Conservation (phyloP, 225 moss, liverwort and hornwort genomes). For the Bryoerythrophyllum caledonicum region DNA sequence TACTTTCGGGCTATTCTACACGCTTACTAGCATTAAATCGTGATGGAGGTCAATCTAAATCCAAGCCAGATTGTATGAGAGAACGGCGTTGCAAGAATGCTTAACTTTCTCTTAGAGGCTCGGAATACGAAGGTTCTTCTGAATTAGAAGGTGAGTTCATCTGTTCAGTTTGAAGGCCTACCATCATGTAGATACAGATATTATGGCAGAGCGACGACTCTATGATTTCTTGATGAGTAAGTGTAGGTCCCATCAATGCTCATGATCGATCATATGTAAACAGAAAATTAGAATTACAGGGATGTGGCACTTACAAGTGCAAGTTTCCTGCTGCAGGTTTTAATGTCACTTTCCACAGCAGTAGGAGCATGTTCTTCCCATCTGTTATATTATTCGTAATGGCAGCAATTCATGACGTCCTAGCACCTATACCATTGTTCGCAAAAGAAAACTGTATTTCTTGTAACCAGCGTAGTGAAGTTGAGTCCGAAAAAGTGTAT, state of each 20-base stretch:
- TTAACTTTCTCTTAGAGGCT: not conserved
- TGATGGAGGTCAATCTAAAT: slow-evolving; percentile 11
- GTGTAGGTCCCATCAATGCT: not conserved
- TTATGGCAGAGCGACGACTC: not conserved
- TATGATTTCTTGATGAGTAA: slow-evolving; percentile 5
- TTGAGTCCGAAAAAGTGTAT: not conserved
- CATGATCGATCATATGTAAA: not conserved
- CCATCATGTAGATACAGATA: slow-evolving; percentile 13
- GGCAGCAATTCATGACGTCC: not conserved
- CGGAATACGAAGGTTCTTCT: slow-evolving; percentile 12
- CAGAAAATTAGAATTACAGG: not conserved
- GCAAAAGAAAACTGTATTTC: not conserved
- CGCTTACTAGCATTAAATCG: slow-evolving; percentile 5
- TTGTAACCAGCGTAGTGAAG: not conserved
- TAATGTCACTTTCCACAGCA: not conserved
- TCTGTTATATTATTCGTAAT: not conserved
- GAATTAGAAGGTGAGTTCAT: slow-evolving; percentile 26
- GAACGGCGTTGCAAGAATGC: not conserved
- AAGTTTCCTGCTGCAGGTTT: not conserved
- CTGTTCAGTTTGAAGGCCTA: not conserved
- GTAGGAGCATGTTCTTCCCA: not conserved
- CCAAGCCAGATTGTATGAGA: not conserved
- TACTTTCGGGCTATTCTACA: not conserved
- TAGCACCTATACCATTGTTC: slow-evolving; percentile 2
- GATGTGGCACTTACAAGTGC: not conserved